Evolutionary conservation across 176 grass and related monocot species (phyloP), one percentile per base, ranked within the genome.

Genomic region (Carex parvula): DNA sequence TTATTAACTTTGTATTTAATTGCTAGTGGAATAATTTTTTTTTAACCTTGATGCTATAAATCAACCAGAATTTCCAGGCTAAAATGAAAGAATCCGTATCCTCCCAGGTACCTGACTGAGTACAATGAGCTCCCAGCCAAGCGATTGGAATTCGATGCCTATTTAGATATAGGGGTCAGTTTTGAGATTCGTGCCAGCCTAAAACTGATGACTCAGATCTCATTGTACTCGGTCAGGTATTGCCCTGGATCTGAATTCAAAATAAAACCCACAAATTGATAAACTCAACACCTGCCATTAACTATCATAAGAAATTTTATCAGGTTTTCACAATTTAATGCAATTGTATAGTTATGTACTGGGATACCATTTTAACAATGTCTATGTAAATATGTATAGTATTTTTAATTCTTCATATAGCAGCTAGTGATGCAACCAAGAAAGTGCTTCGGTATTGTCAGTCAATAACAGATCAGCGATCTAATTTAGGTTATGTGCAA

Each of bases 201-300:
- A 5, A 39, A 39, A 39, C 37, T 39, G 37, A 39, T 39, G 37
- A 39, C 37, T 39, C 37, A 39, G 37, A 39, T 39, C 37, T 39
- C 37, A 39, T 39, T 39, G 37, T 39, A 39, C 4, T 39, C 37
- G 6, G 37, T 39, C 37, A 39, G 37, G 37, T 39, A 39, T 39
- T 39, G 37, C 37, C 37, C 37, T 39, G 37, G 37, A 39, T 6
- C 37, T 39, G 37, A 39, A 39, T 39, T 39, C 37, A 39, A 39
- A 39, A 68, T 68, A 68, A 17, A 73, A 73, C 9, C n/a, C 70
- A 24, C 48, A 72, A 44, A 70, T 70, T 72, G 37, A 46, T n/a
- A 15, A 72, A 48, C 18, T 18, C 17, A 70, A 73, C 44, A 74
- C 53, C 70, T 53, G 44, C 20, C 44, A 52, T 6, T 39, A 39